Evolutionary conservation across 2,329 filamentous ascomycete species (phyloP), one percentile per base, ranked within the genome.

Genomic region (Thielaviopsis ethacetica): DNA sequence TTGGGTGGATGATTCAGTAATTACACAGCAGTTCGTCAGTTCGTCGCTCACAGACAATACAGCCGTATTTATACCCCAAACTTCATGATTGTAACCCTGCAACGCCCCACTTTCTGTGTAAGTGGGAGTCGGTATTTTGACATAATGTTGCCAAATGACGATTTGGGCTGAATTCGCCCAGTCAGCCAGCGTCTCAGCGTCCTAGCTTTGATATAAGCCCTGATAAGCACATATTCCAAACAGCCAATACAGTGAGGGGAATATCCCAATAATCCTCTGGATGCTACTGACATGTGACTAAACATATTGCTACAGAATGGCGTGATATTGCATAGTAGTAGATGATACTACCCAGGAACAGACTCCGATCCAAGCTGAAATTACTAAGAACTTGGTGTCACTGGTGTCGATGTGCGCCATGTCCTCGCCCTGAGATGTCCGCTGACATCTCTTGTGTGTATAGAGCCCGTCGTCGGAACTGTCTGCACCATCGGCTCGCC

Each of bases 401-500:
- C 7, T 34, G 38, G 1, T n/a, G 38, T n/a, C 7, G 38, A 44
- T 5, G 38, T 4, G 5, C n/a, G 38, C 38, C 38, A 44, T 3
- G 38, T 44, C 10, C 38, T 44, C 38, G 38, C 38, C 17, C 38
- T 44, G 15, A n/a, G 2, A 15, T 44, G 13, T 5, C 38, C 38
- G 13, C 4, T n/a, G 5, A 5, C 4, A 3, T 44, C 38, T 44
- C 38, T 44, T 15, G 15, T 2, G 5, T 44, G 38, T 7, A 17
- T 12, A 10, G 30, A 34, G 10, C 30, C 38, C 5, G 10, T n/a
- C 6, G 17, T 58, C 9, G 56, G 56, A 22, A 58, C 26, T n/a
- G 66, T 62, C 6, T 64, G 65, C 2, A 68, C 65, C 59, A 69
- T 66, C 27, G 66, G 61, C 53, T 70, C 68, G 34, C 67, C 67